Evolutionary conservation across 208 protist species (phyloP).

Genomic region (Leishmania tropica): DNA sequence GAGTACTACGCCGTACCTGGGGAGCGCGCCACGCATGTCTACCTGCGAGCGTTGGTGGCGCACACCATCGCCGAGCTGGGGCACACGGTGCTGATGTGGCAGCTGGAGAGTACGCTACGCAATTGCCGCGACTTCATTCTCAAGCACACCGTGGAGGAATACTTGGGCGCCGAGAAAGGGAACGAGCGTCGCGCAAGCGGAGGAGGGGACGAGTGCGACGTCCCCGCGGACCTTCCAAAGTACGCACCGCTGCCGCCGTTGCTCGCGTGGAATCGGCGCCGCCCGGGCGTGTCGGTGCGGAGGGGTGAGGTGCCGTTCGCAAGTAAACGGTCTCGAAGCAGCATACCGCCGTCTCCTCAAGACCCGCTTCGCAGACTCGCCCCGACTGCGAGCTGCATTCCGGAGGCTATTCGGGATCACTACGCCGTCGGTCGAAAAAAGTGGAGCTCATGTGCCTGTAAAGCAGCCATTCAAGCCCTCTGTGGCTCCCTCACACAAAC

Average conservation of each 20-base stretch:
- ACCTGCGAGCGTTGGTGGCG: conserved; percentile 57
- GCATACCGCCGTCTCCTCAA: conserved; percentile 1
- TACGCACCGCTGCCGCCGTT: conserved; percentile 50
- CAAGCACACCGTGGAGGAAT: conserved; percentile 7
- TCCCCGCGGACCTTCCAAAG: conserved; percentile 17
- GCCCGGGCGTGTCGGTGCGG: neutral
- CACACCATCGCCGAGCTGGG: conserved; percentile 82
- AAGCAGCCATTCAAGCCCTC: neutral
- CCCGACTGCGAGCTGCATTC: neutral
- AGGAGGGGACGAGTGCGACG: conserved; percentile 5
- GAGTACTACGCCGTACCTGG: conserved; percentile 31
- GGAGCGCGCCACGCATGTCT: conserved; percentile 28
- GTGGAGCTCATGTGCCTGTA: neutral
- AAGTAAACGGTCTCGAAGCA: neutral
- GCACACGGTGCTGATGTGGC: conserved; percentile 82
- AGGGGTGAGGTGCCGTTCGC: neutral
- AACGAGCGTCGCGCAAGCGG: neutral
- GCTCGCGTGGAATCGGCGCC: conserved; percentile 20
- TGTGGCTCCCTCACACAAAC: neutral
- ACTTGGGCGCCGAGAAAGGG: neutral
- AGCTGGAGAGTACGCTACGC: conserved; percentile 55
- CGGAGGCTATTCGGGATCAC: conserved; percentile 1
- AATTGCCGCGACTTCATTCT: conserved; percentile 28
- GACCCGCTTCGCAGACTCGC: conserved; percentile 5
- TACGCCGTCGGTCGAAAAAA: neutral